These are phyloP conservation scores for Heterobasidion irregulare DNA, from an alignment of 1,284 basidiomycete genomes.

Conservation along the genomic window DNA sequence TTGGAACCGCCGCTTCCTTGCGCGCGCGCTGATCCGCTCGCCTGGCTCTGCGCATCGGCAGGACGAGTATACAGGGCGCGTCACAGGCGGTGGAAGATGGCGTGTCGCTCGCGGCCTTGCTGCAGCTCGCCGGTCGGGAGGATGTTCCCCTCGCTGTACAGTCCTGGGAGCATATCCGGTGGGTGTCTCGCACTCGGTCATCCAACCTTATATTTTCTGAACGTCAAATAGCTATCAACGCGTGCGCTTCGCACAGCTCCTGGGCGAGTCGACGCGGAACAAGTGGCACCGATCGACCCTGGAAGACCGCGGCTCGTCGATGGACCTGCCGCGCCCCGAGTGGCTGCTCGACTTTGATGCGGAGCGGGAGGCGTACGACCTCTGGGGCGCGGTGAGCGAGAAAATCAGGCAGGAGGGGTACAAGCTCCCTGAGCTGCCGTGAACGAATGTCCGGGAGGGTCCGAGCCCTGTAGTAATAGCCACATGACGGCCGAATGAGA, in stretches of 20 bases:
- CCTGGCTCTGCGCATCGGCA: neutral
- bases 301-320: neutral
- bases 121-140: neutral
- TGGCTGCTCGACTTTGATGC: neutral
- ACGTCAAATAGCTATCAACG: neutral
- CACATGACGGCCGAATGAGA: too few relatives aligned
- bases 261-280: neutral
- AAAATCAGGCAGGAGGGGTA: neutral
- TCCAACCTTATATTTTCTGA: neutral
- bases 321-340: neutral
- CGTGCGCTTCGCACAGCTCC: neutral
- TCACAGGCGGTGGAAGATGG: neutral
- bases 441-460: neutral
- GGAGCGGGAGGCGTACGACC: neutral
- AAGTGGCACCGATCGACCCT: neutral
- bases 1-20: neutral
- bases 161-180: neutral
- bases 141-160: neutral
- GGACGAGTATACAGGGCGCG: neutral
- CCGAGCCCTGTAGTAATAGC: too few relatives aligned
- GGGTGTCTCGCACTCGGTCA: too few relatives aligned
- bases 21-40: neutral
- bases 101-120: neutral
- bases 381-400: neutral
- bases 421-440: neutral